Base-by-base conservation (phyloP, 1,139 yeast genomes). In the Lodderomyces pseudojiufengensis region DNA sequence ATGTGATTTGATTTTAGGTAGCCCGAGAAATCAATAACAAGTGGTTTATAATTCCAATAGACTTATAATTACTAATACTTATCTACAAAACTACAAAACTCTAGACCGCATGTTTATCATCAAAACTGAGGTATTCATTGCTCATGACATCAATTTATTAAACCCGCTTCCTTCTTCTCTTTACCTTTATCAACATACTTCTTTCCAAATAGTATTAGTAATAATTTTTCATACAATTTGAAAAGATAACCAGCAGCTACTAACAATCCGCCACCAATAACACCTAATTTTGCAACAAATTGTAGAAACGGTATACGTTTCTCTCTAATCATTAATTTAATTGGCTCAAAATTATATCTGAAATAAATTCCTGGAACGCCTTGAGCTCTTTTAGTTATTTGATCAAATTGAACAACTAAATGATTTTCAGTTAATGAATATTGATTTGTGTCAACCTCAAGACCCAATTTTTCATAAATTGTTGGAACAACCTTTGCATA, bases 301-400 rank as follows among this genome's bases (percentile, higher is more conserved):
- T 81, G 86, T 27, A 78, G 55, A 54, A 92, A 90, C 2, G 94
- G 75, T 34, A 90, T 65, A 43, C 97, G 70, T 38, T 65, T 68
- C 54, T 90, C 97, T 21, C 70, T 68, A 25, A 88, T 73, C 3
- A 75, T 62, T 48, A 92, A 70, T 37, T 81, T 75, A 29, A 92
- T 76, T 3, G 97, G 94, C 51, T 92, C 97, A 55, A 92, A 87
- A 47, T 86, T 90, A 56, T 90, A 92, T 38, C 75, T 76, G 65
- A 92, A 77, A 52, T 73, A 84, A 25, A 92, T 80, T 0, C 97
- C 97, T 2, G 97, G 95, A 3, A 71, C 54, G 8, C 67, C 71
- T 27, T 49, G 51, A 0, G 64, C 63, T 8, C 37, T 32, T 1
- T 56, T 57, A 4, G 46, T 40, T 5, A 47, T 44, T 14, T 52